Percentiles rank a stretch among this genome's conserved stretches.
phyloP scores from a whole-genome alignment of 352 stramenopile genomes.

The Phytopythium kandeliae region DNA sequence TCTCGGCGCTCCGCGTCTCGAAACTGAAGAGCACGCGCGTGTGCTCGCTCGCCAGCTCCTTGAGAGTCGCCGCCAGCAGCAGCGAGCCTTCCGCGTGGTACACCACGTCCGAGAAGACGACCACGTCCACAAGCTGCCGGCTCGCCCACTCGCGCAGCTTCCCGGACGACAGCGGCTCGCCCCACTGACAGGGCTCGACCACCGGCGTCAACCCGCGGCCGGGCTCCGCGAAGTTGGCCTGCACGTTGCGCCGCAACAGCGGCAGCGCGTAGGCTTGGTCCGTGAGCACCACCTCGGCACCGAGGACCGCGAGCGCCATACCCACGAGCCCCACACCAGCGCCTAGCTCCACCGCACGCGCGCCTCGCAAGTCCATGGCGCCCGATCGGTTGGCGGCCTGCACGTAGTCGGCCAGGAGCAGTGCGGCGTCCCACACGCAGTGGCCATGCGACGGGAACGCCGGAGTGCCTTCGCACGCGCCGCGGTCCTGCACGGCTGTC shows the following conservation, averaged over 20 bases:
- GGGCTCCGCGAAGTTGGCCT: constrained; percentile 26
- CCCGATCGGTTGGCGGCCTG: constrained; percentile 7
- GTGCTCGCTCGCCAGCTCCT: constrained; percentile 13
- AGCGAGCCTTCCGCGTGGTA: constrained; percentile 35
- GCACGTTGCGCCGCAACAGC: constrained; percentile 40
- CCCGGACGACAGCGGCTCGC: constrained; percentile 15
- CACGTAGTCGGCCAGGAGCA: constrained; percentile 44
- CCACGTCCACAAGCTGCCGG: constrained; percentile 18
- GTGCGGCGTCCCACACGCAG: constrained; percentile 50
- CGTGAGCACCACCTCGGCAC: constrained; percentile 33
- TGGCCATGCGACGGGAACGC: constrained; percentile 44
- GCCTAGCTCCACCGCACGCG: constrained; percentile 34
- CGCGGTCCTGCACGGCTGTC: constrained; percentile 29
- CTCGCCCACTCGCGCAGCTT: constrained; percentile 17
- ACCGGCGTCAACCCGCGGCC: constrained; percentile 9
- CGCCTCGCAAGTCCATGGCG: constrained; percentile 8
- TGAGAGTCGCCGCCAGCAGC: constrained; percentile 30
- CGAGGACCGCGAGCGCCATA: constrained; percentile 39
- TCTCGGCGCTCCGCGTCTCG: constrained; percentile 32
- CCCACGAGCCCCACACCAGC: constrained; percentile 45
- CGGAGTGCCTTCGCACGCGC: constrained; percentile 23
- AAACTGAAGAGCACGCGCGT: constrained; percentile 38
- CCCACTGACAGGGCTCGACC: constrained; percentile 37
- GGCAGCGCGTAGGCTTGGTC: constrained; percentile 48
- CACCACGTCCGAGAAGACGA: constrained; percentile 49